Percentiles rank a stretch among this genome's conserved stretches.
Evolutionary conservation across 805 yeast genomes (phyloP).

Genomic region (Candida silvatica): DNA sequence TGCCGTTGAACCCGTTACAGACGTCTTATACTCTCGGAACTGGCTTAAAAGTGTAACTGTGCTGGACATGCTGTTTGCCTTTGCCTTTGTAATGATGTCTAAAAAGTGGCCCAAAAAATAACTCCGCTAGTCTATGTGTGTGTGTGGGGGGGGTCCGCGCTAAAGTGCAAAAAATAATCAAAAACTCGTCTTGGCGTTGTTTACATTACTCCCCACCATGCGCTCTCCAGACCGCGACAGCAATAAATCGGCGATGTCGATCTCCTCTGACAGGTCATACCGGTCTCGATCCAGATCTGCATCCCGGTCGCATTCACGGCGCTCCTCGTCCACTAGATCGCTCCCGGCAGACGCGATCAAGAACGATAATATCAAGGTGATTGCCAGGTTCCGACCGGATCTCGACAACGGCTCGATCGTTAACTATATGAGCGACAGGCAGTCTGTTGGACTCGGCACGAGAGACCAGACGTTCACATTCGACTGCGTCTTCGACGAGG

Average conservation of each 20-base stretch:
- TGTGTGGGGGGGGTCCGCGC: too few species aligned
- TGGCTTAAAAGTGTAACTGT: constrained; percentile 27
- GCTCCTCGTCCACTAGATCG: background rate
- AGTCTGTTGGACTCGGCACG: constrained; percentile 8
- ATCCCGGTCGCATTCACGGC: constrained; percentile 3
- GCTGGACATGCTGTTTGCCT: constrained; percentile 25
- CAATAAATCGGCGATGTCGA: background rate
- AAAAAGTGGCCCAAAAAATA: too few species aligned
- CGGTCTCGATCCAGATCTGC: constrained; percentile 8
- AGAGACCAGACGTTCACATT: constrained; percentile 35
- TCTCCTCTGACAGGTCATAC: background rate
- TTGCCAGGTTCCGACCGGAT: constrained; percentile 66
- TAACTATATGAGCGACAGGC: constrained; percentile 7
- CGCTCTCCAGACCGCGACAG: too few species aligned
- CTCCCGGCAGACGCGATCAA: constrained; percentile 5
- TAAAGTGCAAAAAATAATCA: too few species aligned
- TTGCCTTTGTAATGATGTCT: too few species aligned
- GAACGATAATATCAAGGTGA: constrained; percentile 46
- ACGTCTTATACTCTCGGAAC: constrained; percentile 24
- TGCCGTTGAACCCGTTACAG: constrained; percentile 26
- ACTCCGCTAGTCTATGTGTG: too few species aligned
- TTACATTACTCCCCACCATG: too few species aligned
- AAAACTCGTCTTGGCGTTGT: too few species aligned
- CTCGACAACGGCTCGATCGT: constrained; percentile 11
- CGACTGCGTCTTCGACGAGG: constrained; percentile 53